Evolutionary conservation across 331 rosid genomes (phyloP), one percentile per base, ranked within the genome.

Genomic region (Saraca asoca): DNA sequence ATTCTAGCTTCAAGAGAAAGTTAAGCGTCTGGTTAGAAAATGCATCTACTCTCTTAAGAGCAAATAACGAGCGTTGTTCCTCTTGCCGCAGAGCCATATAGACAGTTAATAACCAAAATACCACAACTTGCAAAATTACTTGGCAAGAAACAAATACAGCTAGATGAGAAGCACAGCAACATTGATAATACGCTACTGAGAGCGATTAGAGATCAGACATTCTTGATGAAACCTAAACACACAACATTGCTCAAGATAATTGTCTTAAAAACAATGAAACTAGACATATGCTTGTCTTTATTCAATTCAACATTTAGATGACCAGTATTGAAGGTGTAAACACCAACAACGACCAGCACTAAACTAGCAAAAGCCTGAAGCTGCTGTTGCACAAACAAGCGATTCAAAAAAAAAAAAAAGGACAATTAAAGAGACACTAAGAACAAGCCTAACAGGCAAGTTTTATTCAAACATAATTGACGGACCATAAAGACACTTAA

Each of bases 391-490:
- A 7, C 11, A 44, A 11, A 44, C 50, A 44, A 44, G 5, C n/a
- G 5, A 2, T 2, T 12, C 15, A 44, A 9, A 44, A 10, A 64
- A 1, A 59, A 12, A 29, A 59, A 39, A 39, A 7, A 5, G n/a
- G n/a, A n/a, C n/a, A 73, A 60, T 5, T 6, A 33, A 43, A 11
- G 37, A 6, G 6, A 41, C 15, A 44, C 10, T 9, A 45, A 7
- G 9, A 46, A 37, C 15, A 19, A 44, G 66, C 64, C 69, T 39
- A 12, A 41, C 39, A 64, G 71, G 53, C 63, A 16, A 11, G 62
- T 43, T 60, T 68, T 70, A 67, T 56, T 56, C 2, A 33, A 4
- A 20, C 6, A 9, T 38, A 4, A 61, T 8, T 71, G 9, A 66
- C 18, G n/a, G 4, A 46, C 14, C 15, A 68, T 19, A 59, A 24